These are phyloP conservation scores for Yamadazyma kitorensis DNA, from an alignment of 805 yeast species.

Conservation along the genomic window DNA sequence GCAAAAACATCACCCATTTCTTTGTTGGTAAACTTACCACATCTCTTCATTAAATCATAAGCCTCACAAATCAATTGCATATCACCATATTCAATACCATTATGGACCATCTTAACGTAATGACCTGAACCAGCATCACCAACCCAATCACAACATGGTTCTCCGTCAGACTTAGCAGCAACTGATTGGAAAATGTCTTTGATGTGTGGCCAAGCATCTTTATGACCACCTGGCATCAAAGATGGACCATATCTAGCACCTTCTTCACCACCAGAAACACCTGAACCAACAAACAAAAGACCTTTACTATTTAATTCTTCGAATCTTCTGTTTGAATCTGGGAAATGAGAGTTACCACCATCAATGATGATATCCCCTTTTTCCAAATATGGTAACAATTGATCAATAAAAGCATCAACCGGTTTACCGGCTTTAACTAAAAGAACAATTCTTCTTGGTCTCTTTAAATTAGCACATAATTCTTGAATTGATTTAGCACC, in stretches of 20 bases:
- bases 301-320: slow-evolving; percentile 86
- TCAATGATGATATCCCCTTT: slow-evolving; percentile 97
- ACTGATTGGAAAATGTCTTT: slow-evolving; percentile 95
- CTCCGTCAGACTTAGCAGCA: slow-evolving; percentile 95
- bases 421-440: slow-evolving; percentile 97
- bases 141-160: slow-evolving; percentile 99
- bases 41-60: slow-evolving; percentile 91
- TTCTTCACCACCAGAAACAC: slow-evolving; percentile 99
- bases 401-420: slow-evolving; percentile 87
- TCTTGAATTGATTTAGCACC: slow-evolving; percentile 95
- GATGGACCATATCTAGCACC: slow-evolving; percentile 99
- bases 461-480: slow-evolving; percentile 82
- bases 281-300: slow-evolving; percentile 92
- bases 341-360: slow-evolving; percentile 99
- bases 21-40: slow-evolving; percentile 83
- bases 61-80: slow-evolving; percentile 99
- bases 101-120: slow-evolving; percentile 99
- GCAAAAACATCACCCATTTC: slow-evolving; percentile 92
- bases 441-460: slow-evolving; percentile 93
- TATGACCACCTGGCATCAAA: slow-evolving; percentile 98
- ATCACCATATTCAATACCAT: slow-evolving; percentile 99
- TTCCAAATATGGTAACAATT: slow-evolving; percentile 87
- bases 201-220: slow-evolving; percentile 98
- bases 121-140: slow-evolving; percentile 99
- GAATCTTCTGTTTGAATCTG: slow-evolving; percentile 96